A percentile compares a stretch with the other conserved stretches of the same genome.
Conservation (phyloP, 306 rosid genomes). For the Cicer cuneatum region DNA sequence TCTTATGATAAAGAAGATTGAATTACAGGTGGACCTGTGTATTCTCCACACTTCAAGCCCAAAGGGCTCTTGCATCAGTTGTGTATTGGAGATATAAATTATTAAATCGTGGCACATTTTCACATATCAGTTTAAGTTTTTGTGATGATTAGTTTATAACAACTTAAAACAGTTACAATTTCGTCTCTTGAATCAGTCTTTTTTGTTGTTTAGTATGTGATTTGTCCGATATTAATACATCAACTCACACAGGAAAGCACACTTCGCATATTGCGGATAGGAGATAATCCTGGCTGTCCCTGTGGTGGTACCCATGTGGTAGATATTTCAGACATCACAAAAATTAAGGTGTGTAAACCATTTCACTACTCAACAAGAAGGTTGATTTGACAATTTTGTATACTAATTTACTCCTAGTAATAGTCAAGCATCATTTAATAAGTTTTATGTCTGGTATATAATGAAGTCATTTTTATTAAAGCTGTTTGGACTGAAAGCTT, state of each 20-base stretch:
- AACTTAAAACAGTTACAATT: neutral
- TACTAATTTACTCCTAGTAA: neutral
- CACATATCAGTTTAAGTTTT: neutral
- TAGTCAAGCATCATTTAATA: neutral
- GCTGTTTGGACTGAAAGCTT: too few relatives aligned
- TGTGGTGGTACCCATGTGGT: conserved; percentile 85
- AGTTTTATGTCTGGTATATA: too few relatives aligned
- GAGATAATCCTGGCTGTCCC: conserved; percentile 68
- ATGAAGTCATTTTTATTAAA: too few relatives aligned
- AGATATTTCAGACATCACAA: conserved; percentile 66
- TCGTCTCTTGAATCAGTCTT: conserved; percentile 1
- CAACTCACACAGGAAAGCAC: conserved; percentile 63
- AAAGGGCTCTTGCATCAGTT: neutral
- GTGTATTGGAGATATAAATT: neutral
- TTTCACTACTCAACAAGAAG: conserved; percentile 15
- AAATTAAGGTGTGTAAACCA: conserved; percentile 54
- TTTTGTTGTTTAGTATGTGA: conserved; percentile 17
- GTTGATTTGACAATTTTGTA: neutral
- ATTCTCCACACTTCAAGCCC: neutral
- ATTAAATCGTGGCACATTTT: neutral
- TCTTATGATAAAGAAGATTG: neutral
- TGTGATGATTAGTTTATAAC: neutral
- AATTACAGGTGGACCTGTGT: neutral
- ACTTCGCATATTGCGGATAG: conserved; percentile 70
- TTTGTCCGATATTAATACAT: conserved; percentile 31